phyloP scores from a whole-genome alignment of 495 filamentous ascomycete genomes.

The Aspergillus conjunctus region DNA sequence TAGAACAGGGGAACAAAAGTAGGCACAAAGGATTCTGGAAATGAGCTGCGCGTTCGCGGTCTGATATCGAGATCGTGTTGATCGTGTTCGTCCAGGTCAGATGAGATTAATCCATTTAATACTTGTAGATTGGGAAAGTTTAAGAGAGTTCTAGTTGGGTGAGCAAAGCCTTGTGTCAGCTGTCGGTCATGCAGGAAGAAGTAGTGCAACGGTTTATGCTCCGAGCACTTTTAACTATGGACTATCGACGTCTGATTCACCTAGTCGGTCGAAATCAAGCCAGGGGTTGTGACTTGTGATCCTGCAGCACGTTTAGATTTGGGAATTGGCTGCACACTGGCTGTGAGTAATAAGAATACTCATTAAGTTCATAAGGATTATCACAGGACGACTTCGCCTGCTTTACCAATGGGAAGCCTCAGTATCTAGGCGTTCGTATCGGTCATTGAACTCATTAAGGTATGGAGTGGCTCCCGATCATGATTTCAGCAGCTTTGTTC shows the following conservation, averaged over 20 bases:
- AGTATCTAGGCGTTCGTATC: too few relatives aligned
- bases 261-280: neutral
- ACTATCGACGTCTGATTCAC: constrained; percentile 5
- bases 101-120: neutral
- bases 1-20: constrained; percentile 4
- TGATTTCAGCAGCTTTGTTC: too few relatives aligned
- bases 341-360: neutral
- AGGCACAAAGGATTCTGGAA: neutral
- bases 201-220: constrained; percentile 15
- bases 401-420: too few relatives aligned
- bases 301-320: neutral
- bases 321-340: neutral
- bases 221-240: constrained; percentile 12
- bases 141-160: neutral
- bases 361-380: too few relatives aligned
- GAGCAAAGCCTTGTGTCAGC: neutral
- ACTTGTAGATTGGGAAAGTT: neutral
- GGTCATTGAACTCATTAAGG: too few relatives aligned
- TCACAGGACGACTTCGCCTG: too few relatives aligned
- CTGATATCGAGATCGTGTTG: neutral
- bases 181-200: constrained; percentile 8
- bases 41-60: neutral
- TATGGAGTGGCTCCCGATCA: too few relatives aligned
- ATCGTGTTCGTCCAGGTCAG: neutral
- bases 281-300: constrained; percentile 5